Evolutionary conservation across 1,284 basidiomycete genomes (phyloP).

Genomic region (Bjerkandera adusta): DNA sequence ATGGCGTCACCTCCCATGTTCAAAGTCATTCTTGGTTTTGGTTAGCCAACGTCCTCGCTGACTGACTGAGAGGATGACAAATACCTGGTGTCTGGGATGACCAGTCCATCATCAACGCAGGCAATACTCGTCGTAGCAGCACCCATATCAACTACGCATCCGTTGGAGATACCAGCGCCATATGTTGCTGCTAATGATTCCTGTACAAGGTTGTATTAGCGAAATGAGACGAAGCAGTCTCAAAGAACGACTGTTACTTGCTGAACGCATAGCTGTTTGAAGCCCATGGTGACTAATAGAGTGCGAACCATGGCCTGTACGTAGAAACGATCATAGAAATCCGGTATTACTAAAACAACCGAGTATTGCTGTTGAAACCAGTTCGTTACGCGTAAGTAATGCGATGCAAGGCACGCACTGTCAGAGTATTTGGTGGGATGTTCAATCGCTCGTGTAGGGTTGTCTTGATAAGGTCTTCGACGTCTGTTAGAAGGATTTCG

Average conservation of each 20-base stretch:
- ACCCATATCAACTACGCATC: constrained; percentile 96
- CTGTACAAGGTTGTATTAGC: constrained; percentile 36
- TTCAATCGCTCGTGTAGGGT: constrained; percentile 63
- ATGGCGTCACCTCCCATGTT: constrained; percentile 94
- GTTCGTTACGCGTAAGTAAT: constrained; percentile 8
- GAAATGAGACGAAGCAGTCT: background rate
- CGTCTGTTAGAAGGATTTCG: constrained; percentile 73
- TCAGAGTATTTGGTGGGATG: constrained; percentile 57
- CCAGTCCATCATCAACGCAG: constrained; percentile 94
- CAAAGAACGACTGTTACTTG: constrained; percentile 52
- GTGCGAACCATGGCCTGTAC: constrained; percentile 80
- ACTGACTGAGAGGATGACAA: constrained; percentile 13
- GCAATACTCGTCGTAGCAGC: constrained; percentile 83
- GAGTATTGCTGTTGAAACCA: constrained; percentile 84
- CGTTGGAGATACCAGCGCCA: constrained; percentile 91
- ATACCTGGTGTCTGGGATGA: constrained; percentile 87
- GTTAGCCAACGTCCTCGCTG: background rate
- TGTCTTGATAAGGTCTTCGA: constrained; percentile 67
- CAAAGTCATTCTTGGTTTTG: constrained; percentile 65
- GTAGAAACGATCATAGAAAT: constrained; percentile 86
- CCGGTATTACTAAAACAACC: constrained; percentile 89
- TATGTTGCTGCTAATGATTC: constrained; percentile 94
- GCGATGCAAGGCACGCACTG: constrained; percentile 41
- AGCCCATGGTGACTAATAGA: constrained; percentile 81
- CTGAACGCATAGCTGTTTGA: constrained; percentile 88